Evolutionary conservation across 495 filamentous ascomycete genomes (phyloP), one percentile per base, ranked within the genome.

Genomic region (Daldinia vernicosa): DNA sequence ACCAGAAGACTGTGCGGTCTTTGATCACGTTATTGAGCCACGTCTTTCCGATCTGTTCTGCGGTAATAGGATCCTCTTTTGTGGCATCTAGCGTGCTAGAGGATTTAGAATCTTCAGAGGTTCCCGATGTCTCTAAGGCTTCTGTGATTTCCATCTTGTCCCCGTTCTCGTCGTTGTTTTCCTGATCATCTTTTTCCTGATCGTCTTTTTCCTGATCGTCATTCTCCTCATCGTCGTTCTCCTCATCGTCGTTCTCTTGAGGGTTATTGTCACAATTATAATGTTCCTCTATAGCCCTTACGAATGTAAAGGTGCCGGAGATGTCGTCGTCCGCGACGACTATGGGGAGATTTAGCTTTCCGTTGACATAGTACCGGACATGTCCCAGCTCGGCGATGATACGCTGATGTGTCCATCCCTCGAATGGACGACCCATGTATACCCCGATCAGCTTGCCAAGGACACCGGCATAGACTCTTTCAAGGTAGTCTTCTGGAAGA

Each of bases 361-460:
- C 74, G 54, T 79, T 74, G 19, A 79, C 76, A 47, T 74, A 79
- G 50, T 78, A 71, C 11, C 61, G 67, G n/a, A 79, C 61, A 17
- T 68, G 74, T 26, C 77, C 77, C 0, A 79, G 60, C 27, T 78
- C 59, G 1, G 57, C 6, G 11, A 79, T 3, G 35, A 79, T 79
- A 8, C 67, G 63, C 26, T 78, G 51, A 52, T 79, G 72, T n/a
- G 76, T 74, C 77, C 77, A 79, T 12, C 74, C 74, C 28, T 79
- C 77, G 54, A 79, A 74, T 0, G 77, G 77, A 0, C 77, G 74
- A 19, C 77, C 77, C 17, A 79, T 39, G 40, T 78, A 78, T 9
- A 79, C 77, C 6, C 77, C 77, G 35, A 79, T 77, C 11, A 79
- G 53, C 55, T 79, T 79, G 3, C 77, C 77, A 12, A 79, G 76